phyloP scores from a whole-genome alignment of 2,329 filamentous ascomycete species.

The Fusarium piperis region DNA sequence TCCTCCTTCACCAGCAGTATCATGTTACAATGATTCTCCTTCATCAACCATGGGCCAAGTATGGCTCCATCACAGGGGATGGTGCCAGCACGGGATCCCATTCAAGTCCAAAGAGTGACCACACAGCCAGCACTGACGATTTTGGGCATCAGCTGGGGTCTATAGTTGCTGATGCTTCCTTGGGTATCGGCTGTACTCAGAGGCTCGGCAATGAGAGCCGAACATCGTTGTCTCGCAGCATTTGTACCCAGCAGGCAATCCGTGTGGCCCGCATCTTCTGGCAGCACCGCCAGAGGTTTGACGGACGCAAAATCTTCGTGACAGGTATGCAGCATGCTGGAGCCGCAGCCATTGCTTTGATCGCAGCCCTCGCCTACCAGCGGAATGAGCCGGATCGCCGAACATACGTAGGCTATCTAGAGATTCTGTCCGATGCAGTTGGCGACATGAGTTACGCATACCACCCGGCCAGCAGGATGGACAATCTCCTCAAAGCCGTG shows the following conservation, averaged over 20 bases:
- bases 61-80: slow-evolving; percentile 52
- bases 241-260: slow-evolving; percentile 65
- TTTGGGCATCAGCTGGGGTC: slow-evolving; percentile 28
- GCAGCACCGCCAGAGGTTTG: slow-evolving; percentile 63
- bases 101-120: slow-evolving; percentile 43
- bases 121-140: slow-evolving; percentile 22
- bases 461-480: slow-evolving; percentile 64
- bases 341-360: slow-evolving; percentile 63
- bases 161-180: slow-evolving; percentile 30
- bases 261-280: slow-evolving; percentile 63
- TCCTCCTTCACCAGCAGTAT: slow-evolving; percentile 65
- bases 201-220: slow-evolving; percentile 53
- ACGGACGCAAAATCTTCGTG: slow-evolving; percentile 60
- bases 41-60: slow-evolving; percentile 63
- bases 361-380: slow-evolving; percentile 57
- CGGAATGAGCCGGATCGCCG: slow-evolving; percentile 49
- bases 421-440: slow-evolving; percentile 61
- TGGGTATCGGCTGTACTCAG: slow-evolving; percentile 46
- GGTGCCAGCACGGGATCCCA: slow-evolving; percentile 45
- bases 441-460: slow-evolving; percentile 63
- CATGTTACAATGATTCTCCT: slow-evolving; percentile 63
- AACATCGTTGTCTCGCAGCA: slow-evolving; percentile 58
- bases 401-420: slow-evolving; percentile 58
- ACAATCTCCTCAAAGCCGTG: slow-evolving; percentile 62
- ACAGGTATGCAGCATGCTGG: slow-evolving; percentile 64